phyloP scores from a whole-genome alignment of 441 rosid genomes.

The Lepidium campestre region DNA sequence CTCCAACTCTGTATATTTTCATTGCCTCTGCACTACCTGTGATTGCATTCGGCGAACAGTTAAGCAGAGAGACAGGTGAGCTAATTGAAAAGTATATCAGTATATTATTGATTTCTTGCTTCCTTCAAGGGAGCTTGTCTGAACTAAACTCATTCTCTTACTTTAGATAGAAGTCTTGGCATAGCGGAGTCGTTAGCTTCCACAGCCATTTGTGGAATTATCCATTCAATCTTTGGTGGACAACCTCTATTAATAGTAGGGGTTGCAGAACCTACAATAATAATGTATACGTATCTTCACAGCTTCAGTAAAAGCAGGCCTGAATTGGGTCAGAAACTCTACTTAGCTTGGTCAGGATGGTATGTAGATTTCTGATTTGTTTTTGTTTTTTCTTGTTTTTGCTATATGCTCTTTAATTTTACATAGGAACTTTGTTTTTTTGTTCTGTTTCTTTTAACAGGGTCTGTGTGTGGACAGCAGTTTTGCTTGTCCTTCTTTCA shows the following conservation, averaged over 20 bases:
- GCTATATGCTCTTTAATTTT: not conserved
- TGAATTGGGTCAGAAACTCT: constrained; percentile 57
- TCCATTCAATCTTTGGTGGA: constrained; percentile 82
- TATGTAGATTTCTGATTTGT: constrained; percentile 18
- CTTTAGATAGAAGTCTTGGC: constrained; percentile 72
- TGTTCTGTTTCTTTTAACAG: constrained; percentile 27
- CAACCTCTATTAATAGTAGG: constrained; percentile 84
- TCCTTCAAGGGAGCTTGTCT: not conserved
- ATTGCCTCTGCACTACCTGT: constrained; percentile 94
- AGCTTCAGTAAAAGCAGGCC: constrained; percentile 54
- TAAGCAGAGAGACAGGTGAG: constrained; percentile 76
- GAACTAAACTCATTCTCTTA: not conserved
- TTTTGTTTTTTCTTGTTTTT: not conserved
- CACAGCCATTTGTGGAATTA: constrained; percentile 78
- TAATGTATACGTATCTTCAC: constrained; percentile 88
- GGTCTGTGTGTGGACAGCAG: constrained; percentile 86
- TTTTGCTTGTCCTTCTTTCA: constrained; percentile 61
- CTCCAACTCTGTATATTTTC: constrained; percentile 76
- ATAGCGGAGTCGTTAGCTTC: constrained; percentile 76
- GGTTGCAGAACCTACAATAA: constrained; percentile 86
- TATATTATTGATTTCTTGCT: not conserved
- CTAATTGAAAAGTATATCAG: not conserved
- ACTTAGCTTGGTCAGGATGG: constrained; percentile 88
- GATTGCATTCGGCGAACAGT: constrained; percentile 87
- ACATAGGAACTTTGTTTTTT: not conserved